A percentile compares a stretch with the other conserved stretches of the same genome.
Conservation (phyloP, 2,329 filamentous ascomycete genomes). For the Nannizziopsis arthrosporioides region DNA sequence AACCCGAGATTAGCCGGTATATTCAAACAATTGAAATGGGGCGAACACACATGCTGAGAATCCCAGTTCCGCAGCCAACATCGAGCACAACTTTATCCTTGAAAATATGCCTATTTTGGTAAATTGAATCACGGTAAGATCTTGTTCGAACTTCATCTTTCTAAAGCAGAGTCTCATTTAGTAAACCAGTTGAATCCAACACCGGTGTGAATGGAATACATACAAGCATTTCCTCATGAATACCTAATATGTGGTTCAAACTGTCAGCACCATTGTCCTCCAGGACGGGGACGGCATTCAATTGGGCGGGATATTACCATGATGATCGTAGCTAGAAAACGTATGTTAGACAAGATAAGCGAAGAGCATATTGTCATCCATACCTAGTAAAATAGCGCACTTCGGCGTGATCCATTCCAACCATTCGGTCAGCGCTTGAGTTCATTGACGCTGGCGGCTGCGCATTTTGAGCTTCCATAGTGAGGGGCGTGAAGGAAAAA, state of each 20-base stretch:
- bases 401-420: constrained; percentile 76
- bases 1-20: constrained; percentile 14
- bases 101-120: constrained; percentile 91
- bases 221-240: constrained; percentile 97
- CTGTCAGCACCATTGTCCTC: constrained; percentile 7
- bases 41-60: constrained; percentile 77
- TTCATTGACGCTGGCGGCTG: background rate
- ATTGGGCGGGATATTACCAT: constrained; percentile 51
- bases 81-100: constrained; percentile 90
- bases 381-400: constrained; percentile 99
- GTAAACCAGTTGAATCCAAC: constrained; percentile 6
- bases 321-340: constrained; percentile 75
- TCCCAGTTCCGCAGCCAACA: constrained; percentile 92
- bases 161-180: constrained; percentile 36
- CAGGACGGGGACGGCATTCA: background rate
- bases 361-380: constrained; percentile 17
- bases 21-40: constrained; percentile 1
- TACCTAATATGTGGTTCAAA: constrained; percentile 48
- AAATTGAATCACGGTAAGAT: constrained; percentile 94
- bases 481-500: constrained; percentile 8
- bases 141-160: constrained; percentile 97
- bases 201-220: constrained; percentile 31
- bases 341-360: constrained; percentile 8
- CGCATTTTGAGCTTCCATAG: constrained; percentile 21
- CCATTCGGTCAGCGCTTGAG: constrained; percentile 38